Percentiles rank a stretch among this genome's conserved stretches.
These are phyloP conservation scores for Leucosporidium creatinivorum DNA, from an alignment of 768 basidiomycete genomes.

Conservation along the genomic window DNA sequence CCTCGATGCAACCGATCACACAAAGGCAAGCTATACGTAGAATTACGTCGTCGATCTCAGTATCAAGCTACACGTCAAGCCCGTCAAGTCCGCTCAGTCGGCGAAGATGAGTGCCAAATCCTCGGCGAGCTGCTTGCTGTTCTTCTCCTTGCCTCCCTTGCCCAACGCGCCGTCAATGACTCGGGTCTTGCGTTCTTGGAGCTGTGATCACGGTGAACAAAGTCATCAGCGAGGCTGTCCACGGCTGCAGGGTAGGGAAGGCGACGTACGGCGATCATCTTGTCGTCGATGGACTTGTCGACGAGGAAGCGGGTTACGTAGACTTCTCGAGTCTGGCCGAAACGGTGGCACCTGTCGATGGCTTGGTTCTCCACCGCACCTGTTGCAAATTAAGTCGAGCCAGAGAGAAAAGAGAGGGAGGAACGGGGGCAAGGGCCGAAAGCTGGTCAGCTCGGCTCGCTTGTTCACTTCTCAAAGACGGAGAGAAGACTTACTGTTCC, in stretches of 20 bases:
- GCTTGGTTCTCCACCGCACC: slow-evolving; percentile 32
- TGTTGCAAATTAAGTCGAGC: background rate
- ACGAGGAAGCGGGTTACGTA: slow-evolving; percentile 30
- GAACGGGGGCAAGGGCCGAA: too few species aligned
- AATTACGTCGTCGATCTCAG: too few species aligned
- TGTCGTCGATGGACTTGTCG: slow-evolving; percentile 36
- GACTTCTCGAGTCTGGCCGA: slow-evolving; percentile 36
- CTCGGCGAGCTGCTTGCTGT: slow-evolving; percentile 65
- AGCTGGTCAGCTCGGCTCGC: background rate
- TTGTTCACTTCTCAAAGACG: too few species aligned
- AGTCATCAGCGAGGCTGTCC: background rate
- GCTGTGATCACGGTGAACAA: slow-evolving; percentile 46
- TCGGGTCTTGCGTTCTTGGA: slow-evolving; percentile 79
- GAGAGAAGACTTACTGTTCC: slow-evolving; percentile 22
- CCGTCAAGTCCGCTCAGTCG: slow-evolving; percentile 34
- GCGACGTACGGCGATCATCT: slow-evolving; percentile 24
- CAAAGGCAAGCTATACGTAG: too few species aligned
- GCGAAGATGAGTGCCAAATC: slow-evolving; percentile 77
- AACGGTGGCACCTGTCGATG: slow-evolving; percentile 36
- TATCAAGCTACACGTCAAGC: background rate
- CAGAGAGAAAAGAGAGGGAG: background rate
- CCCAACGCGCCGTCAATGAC: slow-evolving; percentile 79
- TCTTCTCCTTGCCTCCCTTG: slow-evolving; percentile 42
- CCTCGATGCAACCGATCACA: too few species aligned
- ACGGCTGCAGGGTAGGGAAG: background rate